A percentile compares a stretch with the other conserved stretches of the same genome.
These are phyloP conservation scores for Erythrobasidium hasegawianum DNA, from an alignment of 1,284 basidiomycete species.

Conservation along the genomic window DNA sequence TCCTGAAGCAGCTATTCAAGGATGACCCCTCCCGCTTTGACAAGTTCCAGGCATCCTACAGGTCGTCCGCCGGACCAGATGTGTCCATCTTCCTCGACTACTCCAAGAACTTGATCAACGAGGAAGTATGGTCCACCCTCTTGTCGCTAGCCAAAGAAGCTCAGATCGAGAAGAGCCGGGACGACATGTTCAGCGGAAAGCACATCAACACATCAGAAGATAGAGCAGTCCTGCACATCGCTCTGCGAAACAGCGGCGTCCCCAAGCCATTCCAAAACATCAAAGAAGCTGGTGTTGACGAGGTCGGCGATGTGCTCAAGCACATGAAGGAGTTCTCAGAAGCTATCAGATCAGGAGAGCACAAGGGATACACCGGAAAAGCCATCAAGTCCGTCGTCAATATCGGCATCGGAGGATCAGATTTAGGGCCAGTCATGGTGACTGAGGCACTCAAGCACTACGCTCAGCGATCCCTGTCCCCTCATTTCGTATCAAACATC, in stretches of 20 bases:
- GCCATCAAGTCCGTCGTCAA: conserved; percentile 91
- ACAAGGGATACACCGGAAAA: conserved; percentile 98
- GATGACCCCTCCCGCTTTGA: conserved; percentile 80
- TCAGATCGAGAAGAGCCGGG: conserved; percentile 74
- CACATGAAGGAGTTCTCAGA: conserved; percentile 92
- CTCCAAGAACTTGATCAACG: conserved; percentile 92
- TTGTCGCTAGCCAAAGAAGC: conserved; percentile 81
- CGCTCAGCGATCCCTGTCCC: conserved; percentile 78
- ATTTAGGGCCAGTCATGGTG: conserved; percentile 98
- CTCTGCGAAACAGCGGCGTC: conserved; percentile 69
- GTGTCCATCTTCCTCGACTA: conserved; percentile 88
- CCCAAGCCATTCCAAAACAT: conserved; percentile 63
- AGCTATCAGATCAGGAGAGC: conserved; percentile 73
- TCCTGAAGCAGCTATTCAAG: conserved; percentile 86
- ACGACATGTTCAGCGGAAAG: conserved; percentile 90
- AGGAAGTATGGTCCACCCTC: conserved; percentile 66
- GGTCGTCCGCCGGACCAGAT: conserved; percentile 60
- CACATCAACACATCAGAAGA: conserved; percentile 99
- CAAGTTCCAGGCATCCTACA: conserved; percentile 77
- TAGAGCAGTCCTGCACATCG: conserved; percentile 91
- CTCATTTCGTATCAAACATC: conserved; percentile 95
- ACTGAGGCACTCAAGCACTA: conserved; percentile 94
- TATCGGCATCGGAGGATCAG: conserved; percentile 97
- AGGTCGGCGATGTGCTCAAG: conserved; percentile 76
- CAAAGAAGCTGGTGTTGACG: conserved; percentile 72